Evolutionary conservation across 1,139 yeast species (phyloP).

Genomic region (Eremothecium gossypii): DNA sequence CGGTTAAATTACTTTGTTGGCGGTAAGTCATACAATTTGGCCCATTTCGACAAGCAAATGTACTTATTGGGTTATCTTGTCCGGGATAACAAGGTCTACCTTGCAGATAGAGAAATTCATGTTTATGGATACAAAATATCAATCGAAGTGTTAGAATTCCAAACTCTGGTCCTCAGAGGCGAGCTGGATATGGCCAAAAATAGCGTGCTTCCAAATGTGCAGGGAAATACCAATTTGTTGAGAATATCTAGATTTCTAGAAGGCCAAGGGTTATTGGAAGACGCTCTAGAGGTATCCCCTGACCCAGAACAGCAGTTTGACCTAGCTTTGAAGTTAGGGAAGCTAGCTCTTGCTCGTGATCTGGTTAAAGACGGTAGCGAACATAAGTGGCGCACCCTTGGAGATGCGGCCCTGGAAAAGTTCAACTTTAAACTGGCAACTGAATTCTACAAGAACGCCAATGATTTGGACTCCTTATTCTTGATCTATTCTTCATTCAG

Average conservation of each 20-base stretch:
- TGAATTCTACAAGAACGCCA: conserved; percentile 69
- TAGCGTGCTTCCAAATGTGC: conserved; percentile 52
- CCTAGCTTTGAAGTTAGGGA: conserved; percentile 59
- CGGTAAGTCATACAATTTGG: conserved; percentile 82
- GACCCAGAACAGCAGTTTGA: conserved; percentile 84
- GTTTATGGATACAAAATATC: conserved; percentile 77
- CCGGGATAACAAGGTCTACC: conserved; percentile 79
- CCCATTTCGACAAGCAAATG: conserved; percentile 85
- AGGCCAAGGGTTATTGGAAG: conserved; percentile 77
- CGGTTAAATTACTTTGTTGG: conserved; percentile 93
- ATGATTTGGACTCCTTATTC: conserved; percentile 74
- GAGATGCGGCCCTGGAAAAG: conserved; percentile 69
- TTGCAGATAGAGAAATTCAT: conserved; percentile 83
- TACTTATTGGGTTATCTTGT: conserved; percentile 84
- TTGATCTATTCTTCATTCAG: conserved; percentile 79
- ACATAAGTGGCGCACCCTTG: conserved; percentile 84
- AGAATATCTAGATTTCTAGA: conserved; percentile 89
- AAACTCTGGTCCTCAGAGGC: conserved; percentile 90
- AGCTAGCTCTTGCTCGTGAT: conserved; percentile 62
- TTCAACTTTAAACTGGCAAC: conserved; percentile 82
- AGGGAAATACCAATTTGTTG: conserved; percentile 57
- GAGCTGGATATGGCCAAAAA: conserved; percentile 70
- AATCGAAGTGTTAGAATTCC: conserved; percentile 82
- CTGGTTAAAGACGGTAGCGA: conserved; percentile 54
- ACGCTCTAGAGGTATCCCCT: conserved; percentile 73